Evolutionary conservation across 2,329 filamentous ascomycete species (phyloP).

Genomic region (Corinectria fuckeliana): DNA sequence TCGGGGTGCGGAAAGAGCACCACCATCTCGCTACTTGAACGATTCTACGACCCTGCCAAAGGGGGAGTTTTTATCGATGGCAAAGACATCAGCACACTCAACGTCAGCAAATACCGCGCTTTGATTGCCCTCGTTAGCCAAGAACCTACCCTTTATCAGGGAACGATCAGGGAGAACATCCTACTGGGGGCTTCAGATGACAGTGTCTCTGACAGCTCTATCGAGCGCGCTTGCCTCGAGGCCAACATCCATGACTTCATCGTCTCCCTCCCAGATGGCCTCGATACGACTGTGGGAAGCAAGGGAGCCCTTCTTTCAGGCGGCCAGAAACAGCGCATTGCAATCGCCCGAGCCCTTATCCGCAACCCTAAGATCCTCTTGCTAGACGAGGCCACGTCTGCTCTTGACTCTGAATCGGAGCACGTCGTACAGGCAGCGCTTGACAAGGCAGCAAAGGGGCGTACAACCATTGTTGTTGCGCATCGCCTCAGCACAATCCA

Average conservation of each 20-base stretch:
- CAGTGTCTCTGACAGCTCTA: slow-evolving; percentile 42
- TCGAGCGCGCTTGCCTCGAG: slow-evolving; percentile 38
- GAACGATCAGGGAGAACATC: slow-evolving; percentile 59
- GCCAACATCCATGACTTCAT: slow-evolving; percentile 9
- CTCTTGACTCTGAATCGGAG: slow-evolving; percentile 5
- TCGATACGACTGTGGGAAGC: neutral
- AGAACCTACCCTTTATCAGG: slow-evolving; percentile 43
- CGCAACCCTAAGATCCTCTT: slow-evolving; percentile 1
- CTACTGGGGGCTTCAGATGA: slow-evolving; percentile 44
- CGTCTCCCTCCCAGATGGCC: neutral
- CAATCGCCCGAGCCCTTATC: slow-evolving; percentile 4
- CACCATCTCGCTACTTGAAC: slow-evolving; percentile 58
- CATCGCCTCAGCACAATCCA: slow-evolving; percentile 6
- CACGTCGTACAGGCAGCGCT: neutral
- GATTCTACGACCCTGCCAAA: slow-evolving; percentile 54
- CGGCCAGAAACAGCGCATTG: slow-evolving; percentile 7
- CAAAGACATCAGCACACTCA: slow-evolving; percentile 26
- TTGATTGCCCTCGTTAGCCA: slow-evolving; percentile 39
- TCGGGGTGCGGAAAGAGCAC: slow-evolving; percentile 60
- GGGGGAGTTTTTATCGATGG: slow-evolving; percentile 6
- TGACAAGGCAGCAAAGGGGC: slow-evolving; percentile 3
- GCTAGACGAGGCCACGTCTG: slow-evolving; percentile 2
- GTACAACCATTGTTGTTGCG: slow-evolving; percentile 2
- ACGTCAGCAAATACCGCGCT: slow-evolving; percentile 33
- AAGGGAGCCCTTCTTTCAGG: slow-evolving; percentile 3